Evolutionary conservation across 495 filamentous ascomycete species (phyloP).

Genomic region (Chaetomidium leptoderma): DNA sequence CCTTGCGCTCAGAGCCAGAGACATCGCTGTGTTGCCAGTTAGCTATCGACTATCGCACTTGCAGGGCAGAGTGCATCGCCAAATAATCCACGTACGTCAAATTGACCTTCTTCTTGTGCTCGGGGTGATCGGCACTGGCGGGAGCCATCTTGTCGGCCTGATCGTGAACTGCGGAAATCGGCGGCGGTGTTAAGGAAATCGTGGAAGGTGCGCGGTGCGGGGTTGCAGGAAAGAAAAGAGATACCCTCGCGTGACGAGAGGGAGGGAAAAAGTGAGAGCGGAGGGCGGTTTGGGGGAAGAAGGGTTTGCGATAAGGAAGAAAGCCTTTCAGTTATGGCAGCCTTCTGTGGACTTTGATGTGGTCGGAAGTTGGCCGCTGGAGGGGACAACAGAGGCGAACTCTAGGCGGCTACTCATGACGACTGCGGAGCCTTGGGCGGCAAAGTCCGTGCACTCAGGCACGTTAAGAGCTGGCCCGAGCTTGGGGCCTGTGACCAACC

Average conservation of each 20-base stretch:
- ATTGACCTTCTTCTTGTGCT: constrained; percentile 92
- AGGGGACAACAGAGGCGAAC: constrained; percentile 13
- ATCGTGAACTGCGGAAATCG: constrained; percentile 15
- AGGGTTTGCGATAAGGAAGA: constrained; percentile 11
- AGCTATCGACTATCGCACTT: constrained; percentile 24
- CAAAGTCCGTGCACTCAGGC: constrained; percentile 32
- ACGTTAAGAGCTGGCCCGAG: constrained; percentile 14
- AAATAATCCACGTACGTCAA: constrained; percentile 61
- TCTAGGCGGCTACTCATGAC: constrained; percentile 39
- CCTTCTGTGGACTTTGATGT: constrained; percentile 1
- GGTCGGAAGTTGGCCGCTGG: constrained; percentile 7
- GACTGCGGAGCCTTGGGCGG: constrained; percentile 36
- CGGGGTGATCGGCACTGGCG: constrained; percentile 51
- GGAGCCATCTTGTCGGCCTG: constrained; percentile 35
- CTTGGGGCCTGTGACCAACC: constrained; percentile 14
- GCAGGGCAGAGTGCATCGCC: background rate
- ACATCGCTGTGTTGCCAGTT: constrained; percentile 61
- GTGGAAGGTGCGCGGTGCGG: constrained; percentile 14
- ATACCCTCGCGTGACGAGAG: background rate
- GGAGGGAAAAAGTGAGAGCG: background rate
- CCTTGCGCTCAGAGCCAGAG: constrained; percentile 82
- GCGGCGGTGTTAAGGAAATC: constrained; percentile 16
- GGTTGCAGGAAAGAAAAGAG: constrained; percentile 8
- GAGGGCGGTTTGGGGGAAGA: background rate
- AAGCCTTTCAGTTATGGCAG: background rate